A percentile compares a stretch with the other conserved stretches of the same genome.
Conservation (phyloP, 2,329 filamentous ascomycete genomes). For the Graphiopsis chlorocephala region DNA sequence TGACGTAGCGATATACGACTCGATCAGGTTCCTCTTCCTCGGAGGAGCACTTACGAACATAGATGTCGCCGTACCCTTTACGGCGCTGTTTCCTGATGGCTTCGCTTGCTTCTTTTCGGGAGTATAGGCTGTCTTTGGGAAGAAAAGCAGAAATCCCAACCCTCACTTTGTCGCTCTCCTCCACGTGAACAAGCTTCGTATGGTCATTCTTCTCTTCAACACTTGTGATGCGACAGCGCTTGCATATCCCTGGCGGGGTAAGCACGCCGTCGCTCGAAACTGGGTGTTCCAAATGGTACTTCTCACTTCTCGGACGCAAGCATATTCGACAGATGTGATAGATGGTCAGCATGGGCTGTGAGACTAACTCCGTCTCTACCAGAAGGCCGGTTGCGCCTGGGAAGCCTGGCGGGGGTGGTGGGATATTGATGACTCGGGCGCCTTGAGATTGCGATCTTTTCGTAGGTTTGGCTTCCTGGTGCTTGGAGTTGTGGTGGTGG, state of each 20-base stretch:
- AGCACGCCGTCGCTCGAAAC: slow-evolving; percentile 32
- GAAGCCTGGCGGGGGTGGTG: slow-evolving; percentile 19
- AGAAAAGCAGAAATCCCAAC: slow-evolving; percentile 29
- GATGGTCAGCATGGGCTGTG: slow-evolving; percentile 21
- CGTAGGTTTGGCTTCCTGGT: not conserved
- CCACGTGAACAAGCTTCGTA: slow-evolving; percentile 21
- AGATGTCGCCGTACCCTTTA: slow-evolving; percentile 4
- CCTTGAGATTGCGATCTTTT: not conserved
- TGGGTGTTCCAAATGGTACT: slow-evolving; percentile 35
- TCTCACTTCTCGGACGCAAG: slow-evolving; percentile 31
- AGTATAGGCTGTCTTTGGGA: slow-evolving; percentile 18
- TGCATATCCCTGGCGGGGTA: slow-evolving; percentile 34
- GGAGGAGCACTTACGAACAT: not conserved
- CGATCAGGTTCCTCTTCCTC: not conserved
- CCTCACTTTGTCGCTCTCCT: slow-evolving; percentile 28
- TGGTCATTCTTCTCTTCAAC: slow-evolving; percentile 23
- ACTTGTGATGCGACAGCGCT: slow-evolving; percentile 30
- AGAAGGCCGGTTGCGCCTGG: not conserved
- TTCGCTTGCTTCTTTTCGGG: not conserved
- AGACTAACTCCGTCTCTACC: not conserved
- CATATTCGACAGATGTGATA: slow-evolving; percentile 37
- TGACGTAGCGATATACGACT: slow-evolving; percentile 17
- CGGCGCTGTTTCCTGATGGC: not conserved
- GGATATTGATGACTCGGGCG: slow-evolving; percentile 18
- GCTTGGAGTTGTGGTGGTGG: not conserved